These are phyloP conservation scores for Hippophae rhamnoides DNA, from an alignment of 306 rosid species.

Conservation along the genomic window DNA sequence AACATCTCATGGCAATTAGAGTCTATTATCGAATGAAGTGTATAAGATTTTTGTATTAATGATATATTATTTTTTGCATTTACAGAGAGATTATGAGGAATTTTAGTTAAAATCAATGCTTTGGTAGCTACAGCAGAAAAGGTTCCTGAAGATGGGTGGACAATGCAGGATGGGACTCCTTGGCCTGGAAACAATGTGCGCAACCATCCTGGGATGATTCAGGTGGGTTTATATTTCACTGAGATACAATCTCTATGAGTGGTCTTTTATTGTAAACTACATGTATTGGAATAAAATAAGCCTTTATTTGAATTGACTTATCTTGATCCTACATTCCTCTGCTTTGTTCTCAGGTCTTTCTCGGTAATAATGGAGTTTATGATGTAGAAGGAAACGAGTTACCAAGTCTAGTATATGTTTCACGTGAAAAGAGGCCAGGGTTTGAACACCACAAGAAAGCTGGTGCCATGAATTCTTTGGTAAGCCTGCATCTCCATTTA, in stretches of 20 bases:
- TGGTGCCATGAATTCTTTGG: slow-evolving; percentile 96
- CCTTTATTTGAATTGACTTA: not conserved
- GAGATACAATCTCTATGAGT: not conserved
- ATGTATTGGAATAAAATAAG: not conserved
- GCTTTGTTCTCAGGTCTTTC: slow-evolving; percentile 50
- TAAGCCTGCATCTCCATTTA: slow-evolving; percentile 18
- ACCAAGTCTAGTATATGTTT: slow-evolving; percentile 82
- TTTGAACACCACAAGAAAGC: slow-evolving; percentile 96
- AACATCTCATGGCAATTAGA: not conserved
- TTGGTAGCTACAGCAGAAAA: slow-evolving; percentile 80
- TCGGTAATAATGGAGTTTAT: slow-evolving; percentile 72
- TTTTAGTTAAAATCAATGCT: slow-evolving; percentile 76
- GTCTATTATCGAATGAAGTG: not conserved
- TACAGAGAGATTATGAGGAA: slow-evolving; percentile 89
- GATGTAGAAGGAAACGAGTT: slow-evolving; percentile 83
- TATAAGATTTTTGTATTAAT: not conserved
- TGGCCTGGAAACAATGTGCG: slow-evolving; percentile 99
- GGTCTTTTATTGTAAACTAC: not conserved
- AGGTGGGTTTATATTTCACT: slow-evolving; percentile 36
- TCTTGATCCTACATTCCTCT: not conserved
- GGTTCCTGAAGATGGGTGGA: slow-evolving; percentile 99
- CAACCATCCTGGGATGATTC: slow-evolving; percentile 99
- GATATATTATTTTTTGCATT: slow-evolving; percentile 1
- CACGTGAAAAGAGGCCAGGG: slow-evolving; percentile 95
- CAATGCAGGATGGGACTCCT: slow-evolving; percentile 97